phyloP scores from a whole-genome alignment of 257 asterid species.

The Euphrasia confusa region DNA sequence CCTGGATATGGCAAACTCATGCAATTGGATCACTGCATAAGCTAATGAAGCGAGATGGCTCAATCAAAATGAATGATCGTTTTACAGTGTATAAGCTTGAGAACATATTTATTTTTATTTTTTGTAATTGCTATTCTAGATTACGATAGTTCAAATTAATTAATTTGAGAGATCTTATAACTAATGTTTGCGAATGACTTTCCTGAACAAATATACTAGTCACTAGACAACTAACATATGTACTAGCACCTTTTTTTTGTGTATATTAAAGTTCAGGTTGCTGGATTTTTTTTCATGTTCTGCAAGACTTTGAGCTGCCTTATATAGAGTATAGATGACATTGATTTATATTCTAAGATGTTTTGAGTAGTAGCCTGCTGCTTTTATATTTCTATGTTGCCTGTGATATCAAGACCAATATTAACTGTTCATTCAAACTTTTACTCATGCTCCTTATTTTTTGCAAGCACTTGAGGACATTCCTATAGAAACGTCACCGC shows the following conservation, averaged over 20 bases:
- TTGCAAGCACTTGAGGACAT: not conserved
- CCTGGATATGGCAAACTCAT: conserved; percentile 12
- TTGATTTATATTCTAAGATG: conserved; percentile 2
- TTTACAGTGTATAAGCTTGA: conserved; percentile 3
- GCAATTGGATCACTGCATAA: conserved; percentile 8
- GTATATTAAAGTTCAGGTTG: not conserved
- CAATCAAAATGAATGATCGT: not conserved
- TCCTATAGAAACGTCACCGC: not conserved
- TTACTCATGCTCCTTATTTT: not conserved
- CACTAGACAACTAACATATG: not conserved
- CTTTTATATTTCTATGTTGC: not conserved
- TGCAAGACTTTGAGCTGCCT: not conserved
- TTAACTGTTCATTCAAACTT: not conserved
- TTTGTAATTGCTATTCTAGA: not conserved
- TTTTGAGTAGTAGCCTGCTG: not conserved
- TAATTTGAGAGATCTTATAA: not conserved
- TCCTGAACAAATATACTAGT: not conserved
- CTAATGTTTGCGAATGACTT: not conserved
- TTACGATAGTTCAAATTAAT: not conserved
- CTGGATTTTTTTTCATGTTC: not conserved
- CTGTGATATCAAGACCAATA: conserved; percentile 2
- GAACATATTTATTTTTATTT: not conserved
- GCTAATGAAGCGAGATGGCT: conserved; percentile 12
- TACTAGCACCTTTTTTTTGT: not conserved
- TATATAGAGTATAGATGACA: not conserved